Conservation (phyloP, 306 rosid species). For the Trichosanthes truncata region DNA sequence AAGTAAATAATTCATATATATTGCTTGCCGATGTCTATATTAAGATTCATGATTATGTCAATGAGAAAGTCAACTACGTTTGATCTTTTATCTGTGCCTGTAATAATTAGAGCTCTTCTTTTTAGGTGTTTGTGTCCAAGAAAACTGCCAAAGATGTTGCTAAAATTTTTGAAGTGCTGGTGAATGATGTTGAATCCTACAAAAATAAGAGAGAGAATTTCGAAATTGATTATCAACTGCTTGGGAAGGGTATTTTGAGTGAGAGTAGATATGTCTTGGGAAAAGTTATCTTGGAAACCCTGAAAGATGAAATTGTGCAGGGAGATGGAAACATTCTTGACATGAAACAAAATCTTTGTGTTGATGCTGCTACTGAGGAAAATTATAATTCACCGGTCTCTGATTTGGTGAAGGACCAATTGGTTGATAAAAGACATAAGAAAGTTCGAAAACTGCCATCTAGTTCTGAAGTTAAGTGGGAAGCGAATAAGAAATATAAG, state of each 20-base stretch:
- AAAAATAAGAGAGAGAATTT: constrained; percentile 30
- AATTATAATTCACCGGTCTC: constrained; percentile 16
- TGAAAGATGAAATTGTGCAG: constrained; percentile 31
- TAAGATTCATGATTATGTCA: not conserved
- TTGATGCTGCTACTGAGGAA: constrained; percentile 15
- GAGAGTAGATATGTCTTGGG: constrained; percentile 75
- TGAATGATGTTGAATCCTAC: constrained; percentile 23
- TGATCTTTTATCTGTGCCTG: constrained; percentile 6
- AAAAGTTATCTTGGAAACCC: constrained; percentile 59
- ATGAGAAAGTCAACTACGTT: not conserved
- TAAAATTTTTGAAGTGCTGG: constrained; percentile 38
- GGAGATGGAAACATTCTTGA: constrained; percentile 21
- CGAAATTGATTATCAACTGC: constrained; percentile 41
- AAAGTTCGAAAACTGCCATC: constrained; percentile 10
- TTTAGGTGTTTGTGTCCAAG: constrained; percentile 55
- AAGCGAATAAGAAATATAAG: constrained; percentile 32
- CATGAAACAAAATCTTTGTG: constrained; percentile 18
- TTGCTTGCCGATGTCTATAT: not conserved
- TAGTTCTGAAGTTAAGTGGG: constrained; percentile 16
- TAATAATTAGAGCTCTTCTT: constrained; percentile 19
- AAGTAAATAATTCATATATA: not conserved
- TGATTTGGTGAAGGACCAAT: constrained; percentile 15
- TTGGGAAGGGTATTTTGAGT: constrained; percentile 33
- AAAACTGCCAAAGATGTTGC: constrained; percentile 36
- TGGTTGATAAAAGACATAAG: constrained; percentile 17